Base-by-base conservation (phyloP, 192 early-diverging fungal species). In the Radiomyces spectabilis region DNA sequence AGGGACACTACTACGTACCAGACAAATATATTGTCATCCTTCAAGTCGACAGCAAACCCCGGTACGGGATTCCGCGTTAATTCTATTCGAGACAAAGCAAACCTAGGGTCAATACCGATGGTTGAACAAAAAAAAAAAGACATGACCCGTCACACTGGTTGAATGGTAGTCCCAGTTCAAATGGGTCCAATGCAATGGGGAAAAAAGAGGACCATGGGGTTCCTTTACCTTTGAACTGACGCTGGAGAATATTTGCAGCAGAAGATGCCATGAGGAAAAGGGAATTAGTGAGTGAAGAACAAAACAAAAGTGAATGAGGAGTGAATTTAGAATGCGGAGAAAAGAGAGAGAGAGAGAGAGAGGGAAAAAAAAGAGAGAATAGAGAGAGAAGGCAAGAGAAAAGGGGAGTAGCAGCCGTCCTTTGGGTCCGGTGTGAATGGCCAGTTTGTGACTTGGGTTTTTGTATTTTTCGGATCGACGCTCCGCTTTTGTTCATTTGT, bases 11-110 rank as follows among this genome's bases (percentile, higher is more conserved):
- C 15, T 18, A 10, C 3, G 13, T 58, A 75, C 73, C 69, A 72
- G 55, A 62, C 55, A 34, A 65, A 72, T 6, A 75, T 65, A 37
- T 75, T 71, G 27, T 68, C 69, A 29, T 75, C 59, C 22, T 65
- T 65, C 38, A 75, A 54, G 45, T 68, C 73, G 6, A 75, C 73
- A n/a, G 61, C 67, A 49, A 75, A 75, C n/a, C 73, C 73, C 30
- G 73, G 73, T 18, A 75, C 73, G 1, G 73, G 73, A 60, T 71
- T 63, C 37, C 61, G 53, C 43, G 57, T 68, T 21, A 75, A 61
- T 26, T 75, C 73, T 74, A 51, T 30, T 25, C 31, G 5, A 31
- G 21, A 19, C 31, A 22, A 40, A 2, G 9, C 22, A 10, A 37
- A 43, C 13, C n/a, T n/a, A n/a, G n/a, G n/a, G n/a, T n/a, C n/a